Evolutionary conservation across 2,329 filamentous ascomycete genomes (phyloP).

Genomic region (Ophiostoma himal-ulmi): DNA sequence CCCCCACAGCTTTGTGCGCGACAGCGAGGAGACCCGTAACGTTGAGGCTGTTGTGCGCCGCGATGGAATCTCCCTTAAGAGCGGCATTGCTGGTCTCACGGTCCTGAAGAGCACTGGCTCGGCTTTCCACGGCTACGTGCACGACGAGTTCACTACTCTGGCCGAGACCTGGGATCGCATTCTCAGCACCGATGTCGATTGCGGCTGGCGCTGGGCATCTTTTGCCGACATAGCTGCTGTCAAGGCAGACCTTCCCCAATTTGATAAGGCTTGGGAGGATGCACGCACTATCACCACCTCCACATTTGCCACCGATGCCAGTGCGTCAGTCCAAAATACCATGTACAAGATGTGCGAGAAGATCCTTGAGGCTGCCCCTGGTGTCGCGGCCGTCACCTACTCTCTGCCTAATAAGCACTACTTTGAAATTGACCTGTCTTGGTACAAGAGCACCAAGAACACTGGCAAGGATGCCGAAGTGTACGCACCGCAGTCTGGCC

Average conservation of each 20-base stretch:
- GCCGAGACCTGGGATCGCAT: slow-evolving; percentile 92
- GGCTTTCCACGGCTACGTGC: slow-evolving; percentile 88
- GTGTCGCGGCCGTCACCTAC: slow-evolving; percentile 70
- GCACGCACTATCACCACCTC: slow-evolving; percentile 84
- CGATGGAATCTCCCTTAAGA: slow-evolving; percentile 68
- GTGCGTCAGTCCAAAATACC: slow-evolving; percentile 88
- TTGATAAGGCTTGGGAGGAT: slow-evolving; percentile 71
- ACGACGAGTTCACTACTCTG: slow-evolving; percentile 89
- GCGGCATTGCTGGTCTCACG: slow-evolving; percentile 71
- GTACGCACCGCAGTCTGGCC: slow-evolving; percentile 84
- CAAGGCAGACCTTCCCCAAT: slow-evolving; percentile 55
- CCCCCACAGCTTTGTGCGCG: slow-evolving; percentile 89
- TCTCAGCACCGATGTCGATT: slow-evolving; percentile 86
- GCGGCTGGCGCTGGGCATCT: slow-evolving; percentile 75
- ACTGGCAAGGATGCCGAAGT: slow-evolving; percentile 94
- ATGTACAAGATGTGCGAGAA: slow-evolving; percentile 98
- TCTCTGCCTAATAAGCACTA: slow-evolving; percentile 96
- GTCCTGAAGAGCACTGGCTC: slow-evolving; percentile 96
- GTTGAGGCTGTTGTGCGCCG: slow-evolving; percentile 67
- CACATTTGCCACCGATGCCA: slow-evolving; percentile 84
- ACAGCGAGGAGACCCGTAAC: slow-evolving; percentile 80
- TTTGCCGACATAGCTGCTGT: slow-evolving; percentile 65
- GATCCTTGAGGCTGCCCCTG: slow-evolving; percentile 70
- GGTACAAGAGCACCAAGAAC: slow-evolving; percentile 94
- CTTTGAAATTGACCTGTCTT: slow-evolving; percentile 94